Evolutionary conservation across 257 asterid genomes (phyloP), one percentile per base, ranked within the genome.

Genomic region (Scutellaria galericulata): DNA sequence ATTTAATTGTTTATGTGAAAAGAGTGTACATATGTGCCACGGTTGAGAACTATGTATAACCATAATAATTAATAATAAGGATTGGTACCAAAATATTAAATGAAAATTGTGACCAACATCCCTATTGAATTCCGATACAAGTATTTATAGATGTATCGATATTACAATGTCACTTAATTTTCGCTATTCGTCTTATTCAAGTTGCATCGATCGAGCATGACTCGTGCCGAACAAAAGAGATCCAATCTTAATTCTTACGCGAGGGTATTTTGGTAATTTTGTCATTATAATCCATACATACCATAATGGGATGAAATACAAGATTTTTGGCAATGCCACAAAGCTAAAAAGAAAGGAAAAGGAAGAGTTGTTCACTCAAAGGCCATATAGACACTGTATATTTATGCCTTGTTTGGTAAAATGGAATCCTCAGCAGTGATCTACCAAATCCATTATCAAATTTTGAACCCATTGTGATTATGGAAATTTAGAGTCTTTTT

Each of bases 381-480:
- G 46, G 67, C 35, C 20, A 44, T 41, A 9, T 2, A 24, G 27
- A 24, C 27, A 24, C 27, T 24, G 27, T 47, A 31, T 51, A 48
- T n/a, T 40, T 59, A 39, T 48, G 61, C 45, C 18, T 18, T 11
- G 53, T 56, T 76, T 60, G 76, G 60, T 70, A 31, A 31, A 31
- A 75, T 61, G 66, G 65, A 75, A 55, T 41, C 69, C 52, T 51
- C 66, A 46, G 53, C 11, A 5, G 22, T 52, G 46, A 40, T 56
- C 40, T 39, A 64, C 68, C 67, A 64, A 27, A 64, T 64, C 54
- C 76, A 37, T 63, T 64, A 58, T 20, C 65, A 51, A 22, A 64
- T 52, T 64, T n/a, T 24, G 27, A 24, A 24, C 27, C 2, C 27
- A 24, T 24, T 61, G 50, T 42, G 46, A 8, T 61, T 7, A 14